Evolutionary conservation across 2,329 filamentous ascomycete genomes (phyloP), one percentile per base, ranked within the genome.

Genomic region (Diaporthe caulivora): DNA sequence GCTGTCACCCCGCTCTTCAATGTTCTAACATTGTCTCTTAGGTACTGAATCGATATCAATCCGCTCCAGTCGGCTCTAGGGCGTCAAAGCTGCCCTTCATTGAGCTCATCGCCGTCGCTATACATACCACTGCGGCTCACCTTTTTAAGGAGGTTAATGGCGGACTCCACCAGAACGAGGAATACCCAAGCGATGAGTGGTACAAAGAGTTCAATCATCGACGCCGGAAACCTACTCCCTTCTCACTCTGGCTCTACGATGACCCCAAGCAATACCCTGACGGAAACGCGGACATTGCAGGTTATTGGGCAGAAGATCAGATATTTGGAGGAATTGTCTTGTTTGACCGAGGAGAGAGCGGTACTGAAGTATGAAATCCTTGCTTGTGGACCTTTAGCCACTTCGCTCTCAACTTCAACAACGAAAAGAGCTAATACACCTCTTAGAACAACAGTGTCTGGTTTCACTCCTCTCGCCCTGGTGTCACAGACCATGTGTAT

Each of bases 291-390:
- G 57, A 60, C 15, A 18, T 60, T n/a, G 57, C 57, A 8, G 57
- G n/a, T 11, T 60, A 60, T 13, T 60, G 57, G 34, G 57, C 15
- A 18, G 57, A 60, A n/a, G 57, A 60, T 15, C 57, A 60, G n/a
- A 60, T 60, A 11, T 29, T 42, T 60, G 57, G 57, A 9, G 57
- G 57, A 9, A 60, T 60, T 2, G 37, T 42, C 15, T 11, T 42
- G 3, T 60, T 60, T 42, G 57, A 42, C 26, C 13, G 57, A 18
- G 34, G 57, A 26, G 57, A 42, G 34, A 60, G 57, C 7, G 57
- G 55, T 2, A 26, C n/a, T 42, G n/a, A 60, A n/a, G 55, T 60
- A 42, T 2, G 55, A 0, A 26, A n/a, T n/a, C n/a, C n/a, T n/a
- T n/a, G n/a, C n/a, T n/a, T n/a, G n/a, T n/a, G n/a, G n/a, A n/a